Percentiles rank a stretch among this genome's conserved stretches.
Evolutionary conservation across 2,329 filamentous ascomycete genomes (phyloP).

Genomic region (Verticillium alfalfae): DNA sequence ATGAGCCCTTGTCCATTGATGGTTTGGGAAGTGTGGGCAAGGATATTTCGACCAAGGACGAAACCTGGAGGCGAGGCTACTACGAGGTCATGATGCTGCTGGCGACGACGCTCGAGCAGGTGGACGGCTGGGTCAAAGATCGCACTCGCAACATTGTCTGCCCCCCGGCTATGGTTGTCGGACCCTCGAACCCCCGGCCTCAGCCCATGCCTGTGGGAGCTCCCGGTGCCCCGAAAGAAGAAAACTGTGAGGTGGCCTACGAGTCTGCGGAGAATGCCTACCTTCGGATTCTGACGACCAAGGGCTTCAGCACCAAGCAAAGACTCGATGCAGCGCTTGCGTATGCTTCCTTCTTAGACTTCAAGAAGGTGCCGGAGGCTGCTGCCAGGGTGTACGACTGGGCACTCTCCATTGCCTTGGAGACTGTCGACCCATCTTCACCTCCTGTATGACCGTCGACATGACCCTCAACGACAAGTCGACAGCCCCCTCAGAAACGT

Average conservation of each 20-base stretch:
- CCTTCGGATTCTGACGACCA: conserved; percentile 72
- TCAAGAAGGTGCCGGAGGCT: conserved; percentile 59
- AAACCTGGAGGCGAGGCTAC: conserved; percentile 83
- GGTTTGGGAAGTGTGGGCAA: conserved; percentile 48
- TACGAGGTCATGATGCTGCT: conserved; percentile 74
- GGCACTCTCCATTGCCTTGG: conserved; percentile 69
- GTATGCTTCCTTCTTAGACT: conserved; percentile 82
- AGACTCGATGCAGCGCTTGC: conserved; percentile 75
- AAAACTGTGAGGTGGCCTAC: conserved; percentile 68
- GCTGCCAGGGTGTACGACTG: conserved; percentile 69
- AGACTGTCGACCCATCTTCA: conserved; percentile 37
- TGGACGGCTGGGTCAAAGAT: conserved; percentile 75
- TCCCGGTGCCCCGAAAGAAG: conserved; percentile 60
- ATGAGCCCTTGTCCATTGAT: conserved; percentile 47
- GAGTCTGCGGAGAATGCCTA: conserved; percentile 72
- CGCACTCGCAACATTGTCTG: conserved; percentile 61
- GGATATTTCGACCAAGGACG: conserved; percentile 70
- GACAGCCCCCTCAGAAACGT: conserved; percentile 65
- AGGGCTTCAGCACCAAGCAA: conserved; percentile 74
- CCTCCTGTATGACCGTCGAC: conserved; percentile 39
- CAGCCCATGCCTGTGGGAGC: conserved; percentile 63
- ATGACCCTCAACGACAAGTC: conserved; percentile 57
- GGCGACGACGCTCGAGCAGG: conserved; percentile 70
- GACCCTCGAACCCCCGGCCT: conserved; percentile 78
- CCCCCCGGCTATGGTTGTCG: conserved; percentile 67